These are phyloP conservation scores for Solanum hybrid DNA, from an alignment of 305 asterid species.

Conservation along the genomic window DNA sequence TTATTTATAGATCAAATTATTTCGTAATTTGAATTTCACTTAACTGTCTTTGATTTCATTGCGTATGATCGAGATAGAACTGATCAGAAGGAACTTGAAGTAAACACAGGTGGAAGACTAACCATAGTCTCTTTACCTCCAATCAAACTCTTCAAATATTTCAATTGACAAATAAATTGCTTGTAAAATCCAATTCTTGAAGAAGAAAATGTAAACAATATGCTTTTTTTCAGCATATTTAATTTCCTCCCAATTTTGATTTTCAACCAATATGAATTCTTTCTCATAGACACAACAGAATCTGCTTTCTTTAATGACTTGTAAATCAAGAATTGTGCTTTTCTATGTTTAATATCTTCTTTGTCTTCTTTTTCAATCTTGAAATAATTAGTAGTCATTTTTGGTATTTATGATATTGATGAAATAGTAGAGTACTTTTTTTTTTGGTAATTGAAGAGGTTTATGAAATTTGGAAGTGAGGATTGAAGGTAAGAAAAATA, in stretches of 20 bases:
- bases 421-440: not conserved
- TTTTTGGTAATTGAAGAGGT: not conserved
- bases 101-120: not conserved
- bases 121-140: slow-evolving; percentile 15
- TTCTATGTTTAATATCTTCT: slow-evolving; percentile 41
- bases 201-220: slow-evolving; percentile 24
- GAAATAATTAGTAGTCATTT: slow-evolving; percentile 23
- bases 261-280: slow-evolving; percentile 30
- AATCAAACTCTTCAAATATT: slow-evolving; percentile 41
- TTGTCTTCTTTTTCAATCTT: slow-evolving; percentile 41
- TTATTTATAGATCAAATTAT: not conserved
- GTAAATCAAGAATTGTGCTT: slow-evolving; percentile 70
- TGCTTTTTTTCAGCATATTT: slow-evolving; percentile 31
- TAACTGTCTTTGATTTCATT: not conserved
- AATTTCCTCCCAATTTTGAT: slow-evolving; percentile 46
- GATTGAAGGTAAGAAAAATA: not conserved
- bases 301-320: slow-evolving; percentile 49
- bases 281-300: slow-evolving; percentile 6
- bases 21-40: not conserved
- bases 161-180: slow-evolving; percentile 31
- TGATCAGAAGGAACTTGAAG: not conserved
- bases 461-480: not conserved
- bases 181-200: slow-evolving; percentile 27
- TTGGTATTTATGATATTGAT: not conserved
- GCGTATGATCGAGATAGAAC: not conserved